Conservation (phyloP, 352 stramenopile genomes). For the Pythium rishiriense region DNA sequence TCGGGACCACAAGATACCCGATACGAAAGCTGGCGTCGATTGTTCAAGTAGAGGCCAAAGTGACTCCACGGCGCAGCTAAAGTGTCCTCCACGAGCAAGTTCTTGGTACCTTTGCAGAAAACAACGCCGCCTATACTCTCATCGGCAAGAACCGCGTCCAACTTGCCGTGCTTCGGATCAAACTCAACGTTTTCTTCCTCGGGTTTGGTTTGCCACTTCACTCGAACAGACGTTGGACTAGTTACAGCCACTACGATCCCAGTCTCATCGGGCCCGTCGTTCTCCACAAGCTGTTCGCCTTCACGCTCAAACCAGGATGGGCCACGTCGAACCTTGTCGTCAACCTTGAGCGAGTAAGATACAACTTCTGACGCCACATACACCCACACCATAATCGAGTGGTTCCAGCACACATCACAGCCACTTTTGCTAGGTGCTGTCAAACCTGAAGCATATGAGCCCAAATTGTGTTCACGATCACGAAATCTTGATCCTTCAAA, state of each 20-base stretch:
- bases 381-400: slow-evolving; percentile 80
- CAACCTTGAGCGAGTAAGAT: slow-evolving; percentile 64
- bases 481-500: background rate
- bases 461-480: slow-evolving; percentile 34
- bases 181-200: slow-evolving; percentile 45
- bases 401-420: slow-evolving; percentile 55
- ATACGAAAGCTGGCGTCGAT: slow-evolving; percentile 68
- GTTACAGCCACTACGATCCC: slow-evolving; percentile 55
- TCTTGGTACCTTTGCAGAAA: slow-evolving; percentile 73
- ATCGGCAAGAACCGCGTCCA: slow-evolving; percentile 56
- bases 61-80: slow-evolving; percentile 65
- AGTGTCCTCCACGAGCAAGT: slow-evolving; percentile 47
- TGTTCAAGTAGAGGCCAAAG: slow-evolving; percentile 66
- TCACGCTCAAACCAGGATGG: slow-evolving; percentile 45
- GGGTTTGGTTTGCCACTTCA: slow-evolving; percentile 46
- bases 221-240: slow-evolving; percentile 41
- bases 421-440: slow-evolving; percentile 34
- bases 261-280: slow-evolving; percentile 7
- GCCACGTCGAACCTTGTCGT: slow-evolving; percentile 62
- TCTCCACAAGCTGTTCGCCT: slow-evolving; percentile 13
- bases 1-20: slow-evolving; percentile 55
- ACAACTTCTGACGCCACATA: slow-evolving; percentile 42
- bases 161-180: slow-evolving; percentile 47
- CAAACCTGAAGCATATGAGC: slow-evolving; percentile 39
- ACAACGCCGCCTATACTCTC: slow-evolving; percentile 61